Conservation (phyloP, 768 basidiomycete genomes). For the Tricholoma hemisulphureum region DNA sequence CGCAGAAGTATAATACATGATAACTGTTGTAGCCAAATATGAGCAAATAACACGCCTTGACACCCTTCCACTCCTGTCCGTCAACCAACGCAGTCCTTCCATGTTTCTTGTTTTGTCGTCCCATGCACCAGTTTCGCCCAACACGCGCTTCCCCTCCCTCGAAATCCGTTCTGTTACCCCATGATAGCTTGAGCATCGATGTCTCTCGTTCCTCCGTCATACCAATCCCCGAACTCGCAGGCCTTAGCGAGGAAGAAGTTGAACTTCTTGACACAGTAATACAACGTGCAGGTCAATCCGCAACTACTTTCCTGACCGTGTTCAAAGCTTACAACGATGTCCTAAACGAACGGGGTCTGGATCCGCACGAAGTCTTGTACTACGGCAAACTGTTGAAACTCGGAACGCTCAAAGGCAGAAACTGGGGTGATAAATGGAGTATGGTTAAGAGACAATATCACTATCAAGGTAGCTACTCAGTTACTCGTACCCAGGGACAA, state of each 20-base stretch:
- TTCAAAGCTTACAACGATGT: conserved; percentile 85
- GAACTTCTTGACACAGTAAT: conserved; percentile 76
- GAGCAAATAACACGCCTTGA: neutral
- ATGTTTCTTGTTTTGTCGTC: neutral
- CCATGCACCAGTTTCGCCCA: conserved; percentile 48
- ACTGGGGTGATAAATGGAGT: conserved; percentile 83
- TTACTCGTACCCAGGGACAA: neutral
- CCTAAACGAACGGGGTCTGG: conserved; percentile 69
- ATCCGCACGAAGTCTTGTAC: conserved; percentile 75
- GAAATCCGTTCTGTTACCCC: conserved; percentile 24
- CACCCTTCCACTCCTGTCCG: neutral
- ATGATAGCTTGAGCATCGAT: conserved; percentile 26
- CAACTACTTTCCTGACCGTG: conserved; percentile 76
- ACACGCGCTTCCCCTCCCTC: conserved; percentile 48
- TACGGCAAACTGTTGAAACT: conserved; percentile 83
- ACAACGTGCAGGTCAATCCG: conserved; percentile 58
- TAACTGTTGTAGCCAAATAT: neutral
- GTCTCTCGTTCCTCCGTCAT: conserved; percentile 39
- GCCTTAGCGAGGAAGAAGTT: conserved; percentile 56
- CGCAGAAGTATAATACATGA: neutral
- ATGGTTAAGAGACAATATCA: conserved; percentile 59
- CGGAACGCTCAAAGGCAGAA: conserved; percentile 74
- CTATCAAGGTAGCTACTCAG: conserved; percentile 25
- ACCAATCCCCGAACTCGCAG: conserved; percentile 50
- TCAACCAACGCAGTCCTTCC: neutral